phyloP scores from a whole-genome alignment of 169 alveolate genomes.

The Plasmodium cynomolgi region DNA sequence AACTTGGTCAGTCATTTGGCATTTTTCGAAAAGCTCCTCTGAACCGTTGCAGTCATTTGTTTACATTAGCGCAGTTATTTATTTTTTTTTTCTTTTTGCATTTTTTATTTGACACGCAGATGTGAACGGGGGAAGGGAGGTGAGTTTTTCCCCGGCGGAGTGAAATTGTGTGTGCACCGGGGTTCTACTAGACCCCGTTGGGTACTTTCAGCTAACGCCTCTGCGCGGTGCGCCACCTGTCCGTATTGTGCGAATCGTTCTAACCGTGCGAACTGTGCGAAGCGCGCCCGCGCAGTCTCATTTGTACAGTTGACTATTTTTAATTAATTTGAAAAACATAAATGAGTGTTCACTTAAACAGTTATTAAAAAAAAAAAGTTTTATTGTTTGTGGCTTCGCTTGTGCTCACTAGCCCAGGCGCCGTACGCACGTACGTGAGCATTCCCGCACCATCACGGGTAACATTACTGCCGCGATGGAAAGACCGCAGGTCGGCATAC shows the following conservation, averaged over 20 bases:
- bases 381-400: neutral
- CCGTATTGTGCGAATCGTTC: neutral
- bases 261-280: too few species aligned
- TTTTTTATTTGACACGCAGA: neutral
- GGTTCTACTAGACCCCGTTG: neutral
- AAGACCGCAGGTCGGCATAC: neutral
- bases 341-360: slow-evolving; percentile 1
- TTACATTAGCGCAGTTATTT: neutral
- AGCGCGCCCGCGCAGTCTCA: neutral
- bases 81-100: neutral
- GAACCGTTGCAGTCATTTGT: neutral
- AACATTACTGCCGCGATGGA: neutral
- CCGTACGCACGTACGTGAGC: neutral
- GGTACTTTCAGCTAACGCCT: neutral
- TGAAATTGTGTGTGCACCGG: neutral
- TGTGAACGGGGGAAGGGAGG: neutral
- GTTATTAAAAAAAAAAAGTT: neutral
- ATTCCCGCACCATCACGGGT: neutral
- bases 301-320: neutral
- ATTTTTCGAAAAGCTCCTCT: neutral
- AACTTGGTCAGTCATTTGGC: neutral
- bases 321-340: neutral
- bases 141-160: neutral
- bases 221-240: neutral
- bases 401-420: neutral